A percentile compares a stretch with the other conserved stretches of the same genome.
phyloP scores from a whole-genome alignment of 495 filamentous ascomycete species.

The Talaromyces trachyspermus region DNA sequence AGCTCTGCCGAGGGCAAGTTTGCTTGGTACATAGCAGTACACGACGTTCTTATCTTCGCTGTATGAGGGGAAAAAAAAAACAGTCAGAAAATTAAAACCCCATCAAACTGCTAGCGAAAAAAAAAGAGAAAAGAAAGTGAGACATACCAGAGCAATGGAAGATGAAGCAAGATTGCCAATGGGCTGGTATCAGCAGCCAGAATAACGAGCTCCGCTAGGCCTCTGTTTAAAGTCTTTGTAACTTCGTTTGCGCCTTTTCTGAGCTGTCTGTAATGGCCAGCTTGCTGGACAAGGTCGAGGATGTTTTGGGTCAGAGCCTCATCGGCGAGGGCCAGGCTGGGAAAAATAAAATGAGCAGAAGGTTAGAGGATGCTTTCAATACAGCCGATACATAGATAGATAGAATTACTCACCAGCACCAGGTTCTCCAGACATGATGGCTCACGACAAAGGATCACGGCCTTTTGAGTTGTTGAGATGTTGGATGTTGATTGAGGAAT shows the following conservation, averaged over 20 bases:
- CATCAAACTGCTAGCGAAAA: neutral
- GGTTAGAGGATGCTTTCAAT: neutral
- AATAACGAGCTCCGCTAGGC: slow-evolving; percentile 72
- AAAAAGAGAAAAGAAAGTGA: neutral
- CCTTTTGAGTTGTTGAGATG: slow-evolving; percentile 18
- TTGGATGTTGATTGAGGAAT: slow-evolving; percentile 7
- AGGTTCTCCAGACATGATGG: slow-evolving; percentile 35
- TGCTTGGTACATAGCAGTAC: slow-evolving; percentile 53
- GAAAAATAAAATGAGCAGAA: neutral
- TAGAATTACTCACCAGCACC: slow-evolving; percentile 30
- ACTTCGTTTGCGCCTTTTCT: slow-evolving; percentile 76
- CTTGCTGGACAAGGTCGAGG: slow-evolving; percentile 83
- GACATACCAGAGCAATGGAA: slow-evolving; percentile 61
- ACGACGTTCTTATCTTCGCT: slow-evolving; percentile 77
- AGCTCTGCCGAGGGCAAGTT: slow-evolving; percentile 68
- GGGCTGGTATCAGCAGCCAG: slow-evolving; percentile 74
- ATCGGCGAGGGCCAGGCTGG: slow-evolving; percentile 89
- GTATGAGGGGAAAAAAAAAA: neutral
- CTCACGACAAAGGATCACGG: slow-evolving; percentile 41
- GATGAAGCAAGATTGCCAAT: slow-evolving; percentile 84
- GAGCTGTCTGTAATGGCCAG: slow-evolving; percentile 71
- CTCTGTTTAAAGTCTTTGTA: slow-evolving; percentile 84
- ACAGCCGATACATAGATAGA: no score
- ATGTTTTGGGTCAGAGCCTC: slow-evolving; percentile 68
- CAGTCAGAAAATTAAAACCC: neutral